phyloP scores from a whole-genome alignment of 2,329 filamentous ascomycete species.

The Aspergillus spinulosporus region DNA sequence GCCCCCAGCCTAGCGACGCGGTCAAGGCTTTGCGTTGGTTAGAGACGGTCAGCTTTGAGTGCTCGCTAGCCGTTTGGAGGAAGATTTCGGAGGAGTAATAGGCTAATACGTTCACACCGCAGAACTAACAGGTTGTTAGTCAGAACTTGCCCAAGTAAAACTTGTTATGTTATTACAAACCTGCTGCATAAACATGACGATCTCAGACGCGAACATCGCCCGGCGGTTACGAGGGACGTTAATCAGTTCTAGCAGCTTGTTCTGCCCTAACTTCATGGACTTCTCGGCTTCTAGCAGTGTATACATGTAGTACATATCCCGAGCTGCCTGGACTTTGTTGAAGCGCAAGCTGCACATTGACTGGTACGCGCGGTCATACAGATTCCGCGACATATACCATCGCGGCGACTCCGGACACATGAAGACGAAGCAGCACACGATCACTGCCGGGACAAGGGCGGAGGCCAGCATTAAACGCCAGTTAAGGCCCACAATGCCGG shows the following conservation, averaged over 20 bases:
- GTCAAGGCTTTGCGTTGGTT: slow-evolving; percentile 52
- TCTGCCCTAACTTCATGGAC: slow-evolving; percentile 53
- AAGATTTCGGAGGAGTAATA: slow-evolving; percentile 65
- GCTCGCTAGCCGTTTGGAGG: slow-evolving; percentile 42
- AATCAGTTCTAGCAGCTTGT: slow-evolving; percentile 58
- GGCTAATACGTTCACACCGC: slow-evolving; percentile 54
- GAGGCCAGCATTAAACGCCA: slow-evolving; percentile 72
- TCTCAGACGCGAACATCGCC: slow-evolving; percentile 61
- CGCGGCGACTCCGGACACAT: slow-evolving; percentile 59
- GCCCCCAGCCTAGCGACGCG: slow-evolving; percentile 61
- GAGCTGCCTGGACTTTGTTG: slow-evolving; percentile 46
- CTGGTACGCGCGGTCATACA: slow-evolving; percentile 44
- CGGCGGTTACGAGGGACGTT: slow-evolving; percentile 63
- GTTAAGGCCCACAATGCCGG: slow-evolving; percentile 58
- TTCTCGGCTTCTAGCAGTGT: slow-evolving; percentile 62
- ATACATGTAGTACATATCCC: slow-evolving; percentile 49
- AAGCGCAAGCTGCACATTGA: slow-evolving; percentile 47
- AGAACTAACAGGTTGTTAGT: background rate
- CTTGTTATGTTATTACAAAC: slow-evolving; percentile 29
- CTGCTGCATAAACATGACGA: slow-evolving; percentile 70
- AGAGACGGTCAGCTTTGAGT: slow-evolving; percentile 37
- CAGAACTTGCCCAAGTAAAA: background rate
- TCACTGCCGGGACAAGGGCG: slow-evolving; percentile 62
- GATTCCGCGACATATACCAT: slow-evolving; percentile 50
- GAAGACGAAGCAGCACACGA: slow-evolving; percentile 62